Base-by-base conservation (phyloP, 2,329 filamentous ascomycete species). In the Aspergillus fijiensis region DNA sequence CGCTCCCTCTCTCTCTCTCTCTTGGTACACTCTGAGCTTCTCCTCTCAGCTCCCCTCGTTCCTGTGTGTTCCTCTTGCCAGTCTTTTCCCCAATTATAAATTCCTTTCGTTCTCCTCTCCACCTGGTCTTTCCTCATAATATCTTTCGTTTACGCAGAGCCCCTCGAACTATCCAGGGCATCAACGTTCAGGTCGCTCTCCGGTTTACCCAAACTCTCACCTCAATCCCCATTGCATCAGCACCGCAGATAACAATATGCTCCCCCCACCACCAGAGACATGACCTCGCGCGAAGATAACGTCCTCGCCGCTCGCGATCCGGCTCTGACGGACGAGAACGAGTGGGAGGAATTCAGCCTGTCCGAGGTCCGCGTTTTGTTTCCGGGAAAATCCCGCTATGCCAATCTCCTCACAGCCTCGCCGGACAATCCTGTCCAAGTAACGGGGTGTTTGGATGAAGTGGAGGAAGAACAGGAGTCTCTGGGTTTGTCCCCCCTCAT, bases 271-370 rank as follows among this genome's bases (percentile, higher is more conserved):
- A 45, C 39, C 39, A 19, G 16, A 45, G 73, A 73, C 69, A 79
- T 79, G 75, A 77, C 74, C 50, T 75, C 73, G 67, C 77, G 78
- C 68, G 76, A 78, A 70, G 76, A 80, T 71, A 77, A 71, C 67
- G 76, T 81, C 65, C 76, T 81, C 57, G 74, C 73, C 70, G 67
- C 74, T 67, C 75, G 74, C 68, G 74, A 80, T 69, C 74, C 77
- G 62, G 75, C 77, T 63, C 69, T 80, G 60, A 68, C 71, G 35
- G 78, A 81, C 69, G 78, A 80, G 68, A 79, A 85, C 71, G 80
- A 87, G 65, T 88, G 85, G 84, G 81, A 84, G 55, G 82, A 85
- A 62, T 87, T 87, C 72, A 74, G 77, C 27, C 74, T 89, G 60
- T 80, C 74, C 60, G 80, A 87, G 64, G 84, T 81, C 60, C 81